Evolutionary conservation across 2,329 filamentous ascomycete genomes (phyloP).

Genomic region (Alternaria sp.): DNA sequence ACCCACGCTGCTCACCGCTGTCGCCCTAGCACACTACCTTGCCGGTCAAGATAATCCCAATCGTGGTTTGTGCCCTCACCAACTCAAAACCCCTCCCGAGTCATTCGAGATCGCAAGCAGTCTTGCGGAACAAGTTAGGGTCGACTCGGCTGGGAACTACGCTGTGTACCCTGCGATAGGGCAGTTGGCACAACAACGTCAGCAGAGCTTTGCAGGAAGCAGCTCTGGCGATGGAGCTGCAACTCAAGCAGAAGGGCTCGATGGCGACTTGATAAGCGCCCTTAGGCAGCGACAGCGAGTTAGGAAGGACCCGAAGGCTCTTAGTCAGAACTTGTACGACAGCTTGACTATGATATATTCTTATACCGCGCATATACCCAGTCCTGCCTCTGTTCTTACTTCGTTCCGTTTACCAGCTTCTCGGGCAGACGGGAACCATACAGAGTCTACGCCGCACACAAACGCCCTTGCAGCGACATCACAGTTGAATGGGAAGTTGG

Average conservation of each 20-base stretch:
- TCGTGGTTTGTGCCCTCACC: conserved; percentile 69
- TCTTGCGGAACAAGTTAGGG: not conserved
- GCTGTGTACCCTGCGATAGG: conserved; percentile 14
- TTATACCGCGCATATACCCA: conserved; percentile 45
- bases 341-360: conserved; percentile 47
- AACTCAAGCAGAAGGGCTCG: not conserved
- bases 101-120: conserved; percentile 34
- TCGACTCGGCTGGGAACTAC: conserved; percentile 6
- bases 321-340: conserved; percentile 66
- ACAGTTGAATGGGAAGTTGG: conserved; percentile 13
- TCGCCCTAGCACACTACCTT: conserved; percentile 80
- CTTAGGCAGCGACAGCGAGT: conserved; percentile 38
- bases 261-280: conserved; percentile 19
- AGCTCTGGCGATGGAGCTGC: not conserved
- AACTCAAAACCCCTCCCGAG: conserved; percentile 45
- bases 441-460: conserved; percentile 1
- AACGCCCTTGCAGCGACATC: conserved; percentile 22
- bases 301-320: conserved; percentile 67
- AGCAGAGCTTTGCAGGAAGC: not conserved
- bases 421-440: not conserved
- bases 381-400: conserved; percentile 32
- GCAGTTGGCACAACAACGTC: conserved; percentile 1
- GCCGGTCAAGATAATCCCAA: conserved; percentile 83
- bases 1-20: conserved; percentile 83
- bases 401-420: conserved; percentile 21